phyloP scores from a whole-genome alignment of 306 rosid species.

The Cicer judaicum region DNA sequence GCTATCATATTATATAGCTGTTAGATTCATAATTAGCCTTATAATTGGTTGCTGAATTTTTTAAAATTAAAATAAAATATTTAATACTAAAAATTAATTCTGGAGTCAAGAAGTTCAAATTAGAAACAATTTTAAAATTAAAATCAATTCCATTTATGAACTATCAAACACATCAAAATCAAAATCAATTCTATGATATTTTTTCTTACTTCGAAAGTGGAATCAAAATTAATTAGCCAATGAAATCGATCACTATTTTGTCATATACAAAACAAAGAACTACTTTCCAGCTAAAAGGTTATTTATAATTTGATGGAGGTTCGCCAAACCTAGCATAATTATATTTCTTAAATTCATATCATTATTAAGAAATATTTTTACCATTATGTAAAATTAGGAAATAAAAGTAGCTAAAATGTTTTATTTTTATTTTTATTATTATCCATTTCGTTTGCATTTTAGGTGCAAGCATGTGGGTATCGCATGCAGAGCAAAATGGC shows the following conservation, averaged over 20 bases:
- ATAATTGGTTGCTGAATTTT: constrained; percentile 8
- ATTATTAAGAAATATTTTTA: constrained; percentile 19
- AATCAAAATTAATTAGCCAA: too few species aligned
- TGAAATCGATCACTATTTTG: too few species aligned
- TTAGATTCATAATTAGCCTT: constrained; percentile 26
- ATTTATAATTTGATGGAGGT: not conserved
- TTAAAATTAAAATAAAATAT: too few species aligned
- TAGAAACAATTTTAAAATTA: too few species aligned
- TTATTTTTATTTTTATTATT: not conserved
- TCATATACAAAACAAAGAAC: not conserved
- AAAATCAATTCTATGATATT: too few species aligned
- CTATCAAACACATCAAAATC: too few species aligned
- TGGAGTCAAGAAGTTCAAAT: too few species aligned
- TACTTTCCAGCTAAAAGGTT: constrained; percentile 34
- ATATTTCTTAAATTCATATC: constrained; percentile 17
- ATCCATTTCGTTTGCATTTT: not conserved
- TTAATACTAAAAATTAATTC: too few species aligned
- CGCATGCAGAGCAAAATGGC: constrained; percentile 23
- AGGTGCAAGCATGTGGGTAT: constrained; percentile 21
- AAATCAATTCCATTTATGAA: too few species aligned
- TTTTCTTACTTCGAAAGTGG: too few species aligned
- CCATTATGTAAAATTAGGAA: constrained; percentile 1
- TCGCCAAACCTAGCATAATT: not conserved
- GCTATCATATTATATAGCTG: not conserved
- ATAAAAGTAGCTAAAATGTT: constrained; percentile 12